phyloP scores from a whole-genome alignment of 2,329 filamentous ascomycete genomes.

The Fusarium verticillioides region DNA sequence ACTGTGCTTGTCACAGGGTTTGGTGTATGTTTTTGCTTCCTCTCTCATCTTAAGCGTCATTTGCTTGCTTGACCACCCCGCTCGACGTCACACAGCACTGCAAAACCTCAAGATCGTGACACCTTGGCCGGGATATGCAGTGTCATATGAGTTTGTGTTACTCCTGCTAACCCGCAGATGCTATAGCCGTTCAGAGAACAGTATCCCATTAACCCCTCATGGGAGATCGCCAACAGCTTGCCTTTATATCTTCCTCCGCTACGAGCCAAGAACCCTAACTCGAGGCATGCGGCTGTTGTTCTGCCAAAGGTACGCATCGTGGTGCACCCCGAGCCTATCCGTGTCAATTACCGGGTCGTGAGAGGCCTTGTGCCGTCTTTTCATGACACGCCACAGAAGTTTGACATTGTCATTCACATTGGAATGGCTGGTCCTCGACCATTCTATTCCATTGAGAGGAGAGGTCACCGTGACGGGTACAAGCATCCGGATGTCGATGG shows the following conservation, averaged over 20 bases:
- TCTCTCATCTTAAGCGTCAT: slow-evolving; percentile 3
- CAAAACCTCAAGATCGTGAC: neutral
- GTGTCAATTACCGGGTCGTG: slow-evolving; percentile 76
- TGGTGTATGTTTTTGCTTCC: slow-evolving; percentile 57
- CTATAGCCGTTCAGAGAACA: slow-evolving; percentile 78
- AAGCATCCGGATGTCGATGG: slow-evolving; percentile 76
- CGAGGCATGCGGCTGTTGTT: slow-evolving; percentile 43
- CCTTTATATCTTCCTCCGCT: slow-evolving; percentile 70
- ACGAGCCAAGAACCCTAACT: slow-evolving; percentile 54
- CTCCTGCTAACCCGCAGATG: slow-evolving; percentile 25
- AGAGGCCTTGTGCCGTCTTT: slow-evolving; percentile 71
- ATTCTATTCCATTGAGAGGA: slow-evolving; percentile 76
- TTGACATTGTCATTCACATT: slow-evolving; percentile 80
- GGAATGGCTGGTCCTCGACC: slow-evolving; percentile 77
- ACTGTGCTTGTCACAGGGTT: slow-evolving; percentile 72
- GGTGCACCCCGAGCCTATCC: slow-evolving; percentile 73
- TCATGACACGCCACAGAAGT: slow-evolving; percentile 58
- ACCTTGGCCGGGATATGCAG: neutral
- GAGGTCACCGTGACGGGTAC: slow-evolving; percentile 79
- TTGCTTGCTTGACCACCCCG: slow-evolving; percentile 6
- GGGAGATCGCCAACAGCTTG: slow-evolving; percentile 78
- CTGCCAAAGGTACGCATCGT: slow-evolving; percentile 68
- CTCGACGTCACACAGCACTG: slow-evolving; percentile 23
- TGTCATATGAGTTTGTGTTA: neutral
- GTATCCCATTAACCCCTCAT: slow-evolving; percentile 81